phyloP scores from a whole-genome alignment of 345 rosid genomes.

The Lagerstroemia speciosa region DNA sequence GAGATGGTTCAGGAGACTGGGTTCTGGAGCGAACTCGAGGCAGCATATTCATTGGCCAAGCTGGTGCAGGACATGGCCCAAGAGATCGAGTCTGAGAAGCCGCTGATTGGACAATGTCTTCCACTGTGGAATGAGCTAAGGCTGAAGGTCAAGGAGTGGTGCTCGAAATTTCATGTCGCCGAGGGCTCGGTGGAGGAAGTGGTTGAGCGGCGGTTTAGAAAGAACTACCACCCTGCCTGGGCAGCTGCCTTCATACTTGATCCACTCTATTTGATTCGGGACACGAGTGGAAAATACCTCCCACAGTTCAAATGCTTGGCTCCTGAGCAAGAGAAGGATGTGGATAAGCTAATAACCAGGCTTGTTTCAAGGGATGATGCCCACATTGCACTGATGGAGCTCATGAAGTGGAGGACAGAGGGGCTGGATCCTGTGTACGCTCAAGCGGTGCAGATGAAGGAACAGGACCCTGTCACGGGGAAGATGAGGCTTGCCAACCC shows the following conservation, averaged over 20 bases:
- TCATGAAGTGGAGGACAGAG: slow-evolving; percentile 98
- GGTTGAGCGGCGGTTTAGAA: slow-evolving; percentile 73
- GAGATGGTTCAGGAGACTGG: slow-evolving; percentile 71
- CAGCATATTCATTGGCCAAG: slow-evolving; percentile 63
- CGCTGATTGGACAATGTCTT: slow-evolving; percentile 84
- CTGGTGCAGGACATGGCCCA: slow-evolving; percentile 75
- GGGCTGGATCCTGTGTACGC: slow-evolving; percentile 96
- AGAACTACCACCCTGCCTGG: slow-evolving; percentile 98
- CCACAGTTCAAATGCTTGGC: slow-evolving; percentile 93
- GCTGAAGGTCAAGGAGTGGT: slow-evolving; percentile 76
- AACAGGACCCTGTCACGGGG: slow-evolving; percentile 75
- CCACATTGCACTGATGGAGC: slow-evolving; percentile 92
- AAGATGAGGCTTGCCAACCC: slow-evolving; percentile 87
- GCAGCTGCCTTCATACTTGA: slow-evolving; percentile 92
- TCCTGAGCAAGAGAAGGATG: slow-evolving; percentile 90
- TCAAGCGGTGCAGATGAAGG: slow-evolving; percentile 93
- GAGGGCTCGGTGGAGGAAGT: slow-evolving; percentile 69
- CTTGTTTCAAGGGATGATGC: slow-evolving; percentile 96
- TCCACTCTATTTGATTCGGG: slow-evolving; percentile 81
- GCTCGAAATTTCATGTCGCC: slow-evolving; percentile 59
- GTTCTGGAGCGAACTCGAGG: slow-evolving; percentile 87
- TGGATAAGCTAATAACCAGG: slow-evolving; percentile 87
- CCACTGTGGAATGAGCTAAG: slow-evolving; percentile 86
- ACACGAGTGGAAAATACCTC: slow-evolving; percentile 75
- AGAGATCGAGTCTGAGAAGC: slow-evolving; percentile 79